phyloP scores from a whole-genome alignment of 441 rosid genomes.

The Kokia cookei region DNA sequence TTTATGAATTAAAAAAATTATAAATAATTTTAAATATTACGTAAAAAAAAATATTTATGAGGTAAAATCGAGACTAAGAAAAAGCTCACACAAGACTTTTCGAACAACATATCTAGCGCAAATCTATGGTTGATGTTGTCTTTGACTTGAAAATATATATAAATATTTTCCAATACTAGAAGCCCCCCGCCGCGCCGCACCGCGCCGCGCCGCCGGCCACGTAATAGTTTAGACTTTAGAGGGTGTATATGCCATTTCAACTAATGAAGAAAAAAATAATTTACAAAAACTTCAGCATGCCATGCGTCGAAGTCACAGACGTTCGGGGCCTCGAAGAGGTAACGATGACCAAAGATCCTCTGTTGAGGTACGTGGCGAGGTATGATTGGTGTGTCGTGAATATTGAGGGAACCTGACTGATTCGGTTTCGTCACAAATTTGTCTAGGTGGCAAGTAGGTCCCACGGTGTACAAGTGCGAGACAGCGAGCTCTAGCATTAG shows the following conservation, averaged over 20 bases:
- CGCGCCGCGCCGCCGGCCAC: background rate
- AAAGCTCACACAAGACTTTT: too few relatives aligned
- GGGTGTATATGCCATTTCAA: background rate
- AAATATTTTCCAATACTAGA: background rate
- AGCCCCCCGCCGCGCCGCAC: background rate
- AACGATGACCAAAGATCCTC: background rate
- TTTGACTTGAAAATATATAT: background rate
- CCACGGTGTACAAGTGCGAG: slow-evolving; percentile 16
- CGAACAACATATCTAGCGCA: too few relatives aligned
- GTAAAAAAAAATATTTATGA: too few relatives aligned
- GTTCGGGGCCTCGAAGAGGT: background rate
- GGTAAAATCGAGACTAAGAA: too few relatives aligned
- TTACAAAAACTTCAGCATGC: background rate
- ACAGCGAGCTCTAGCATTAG: slow-evolving; percentile 14
- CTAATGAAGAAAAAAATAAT: background rate
- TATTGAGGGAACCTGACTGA: background rate
- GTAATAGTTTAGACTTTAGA: background rate
- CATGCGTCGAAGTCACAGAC: background rate
- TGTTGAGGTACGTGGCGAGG: slow-evolving; percentile 1
- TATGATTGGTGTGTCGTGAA: background rate
- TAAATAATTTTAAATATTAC: too few relatives aligned
- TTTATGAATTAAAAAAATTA: too few relatives aligned
- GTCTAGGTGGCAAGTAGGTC: background rate
- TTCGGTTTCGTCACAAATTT: background rate
- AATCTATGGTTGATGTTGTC: too few relatives aligned